Evolutionary conservation across 495 filamentous ascomycete species (phyloP), one percentile per base, ranked within the genome.

Genomic region (Venustampulla echinocandica): DNA sequence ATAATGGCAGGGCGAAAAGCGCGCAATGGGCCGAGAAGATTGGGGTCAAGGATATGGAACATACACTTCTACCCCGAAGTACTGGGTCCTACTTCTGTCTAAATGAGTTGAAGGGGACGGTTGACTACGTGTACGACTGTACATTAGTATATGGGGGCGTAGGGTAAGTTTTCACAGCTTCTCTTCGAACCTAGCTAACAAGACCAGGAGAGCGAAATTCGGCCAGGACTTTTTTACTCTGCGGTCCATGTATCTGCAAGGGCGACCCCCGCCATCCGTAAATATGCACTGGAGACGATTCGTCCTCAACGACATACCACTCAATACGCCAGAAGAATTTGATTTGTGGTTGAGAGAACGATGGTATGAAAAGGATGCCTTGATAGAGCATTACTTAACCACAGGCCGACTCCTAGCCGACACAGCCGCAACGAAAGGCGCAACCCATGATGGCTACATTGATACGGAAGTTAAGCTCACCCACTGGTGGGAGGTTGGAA

Each of bases 281-380:
- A 89, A 90, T 58, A 85, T 92, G 68, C 77, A 90, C 61, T 92
- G 84, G 83, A 74, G 86, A 11, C 75, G 84, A 2, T 90, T 89
- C 55, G 62, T 67, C 0, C 45, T 87, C 7, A 66, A 65, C 27
- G 70, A 77, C 24, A 87, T 92, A 14, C 86, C 86, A 0, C 55
- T 87, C 13, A 69, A 79, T 21, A 74, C 76, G 57, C 61, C 61
- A 9, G 73, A 80, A 39, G 60, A 66, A 19, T 90, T 92, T 52
- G 80, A 84, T 22, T 42, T 67, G n/a, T 92, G 87, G 87, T 69
- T 89, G 4, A 71, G 76, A 24, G 66, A 80, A 44, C 73, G 84
- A 19, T 92, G 86, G 86, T 70, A 74, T 32, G 87, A 92, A 59
- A 92, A 92, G 60, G 86, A 92, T 44, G 70, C 71, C 5, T 64